These are phyloP conservation scores for Juncus effusus DNA, from an alignment of 176 grass and related monocot genomes.

Conservation along the genomic window DNA sequence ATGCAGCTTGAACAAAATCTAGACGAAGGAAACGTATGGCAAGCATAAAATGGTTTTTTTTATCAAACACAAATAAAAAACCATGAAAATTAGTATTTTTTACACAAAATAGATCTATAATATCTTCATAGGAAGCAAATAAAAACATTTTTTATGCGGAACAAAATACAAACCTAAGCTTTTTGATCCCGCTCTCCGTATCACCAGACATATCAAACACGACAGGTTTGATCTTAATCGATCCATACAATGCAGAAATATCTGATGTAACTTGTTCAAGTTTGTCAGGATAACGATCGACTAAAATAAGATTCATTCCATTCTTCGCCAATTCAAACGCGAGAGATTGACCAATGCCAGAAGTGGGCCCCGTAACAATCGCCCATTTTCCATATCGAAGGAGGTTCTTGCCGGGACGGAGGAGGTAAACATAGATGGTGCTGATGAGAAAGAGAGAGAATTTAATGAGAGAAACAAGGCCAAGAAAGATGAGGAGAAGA, in stretches of 20 bases:
- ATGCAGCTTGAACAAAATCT: no score
- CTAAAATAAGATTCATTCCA: conserved; percentile 53
- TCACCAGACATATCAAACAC: conserved; percentile 54
- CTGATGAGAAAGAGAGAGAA: conserved; percentile 24
- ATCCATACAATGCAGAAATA: conserved; percentile 19
- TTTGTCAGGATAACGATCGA: conserved; percentile 67
- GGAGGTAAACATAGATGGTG: conserved; percentile 55
- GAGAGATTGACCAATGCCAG: conserved; percentile 64
- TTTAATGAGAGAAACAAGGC: conserved; percentile 34
- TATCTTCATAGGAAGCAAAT: neutral
- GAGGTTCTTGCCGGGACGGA: conserved; percentile 56
- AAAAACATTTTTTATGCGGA: neutral
- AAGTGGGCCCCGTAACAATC: conserved; percentile 70
- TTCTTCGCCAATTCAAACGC: conserved; percentile 47
- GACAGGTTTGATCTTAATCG: conserved; percentile 39
- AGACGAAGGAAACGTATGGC: no score
- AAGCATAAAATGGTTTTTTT: no score
- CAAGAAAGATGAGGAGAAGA: conserved; percentile 35
- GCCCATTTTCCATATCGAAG: conserved; percentile 65
- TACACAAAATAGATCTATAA: neutral
- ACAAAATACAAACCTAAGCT: conserved; percentile 24
- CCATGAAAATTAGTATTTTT: neutral
- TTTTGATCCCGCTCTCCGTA: conserved; percentile 25
- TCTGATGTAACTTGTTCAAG: conserved; percentile 37
- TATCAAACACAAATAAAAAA: neutral